phyloP scores from a whole-genome alignment of 2,329 filamentous ascomycete genomes.

The Botrytis aclada region DNA sequence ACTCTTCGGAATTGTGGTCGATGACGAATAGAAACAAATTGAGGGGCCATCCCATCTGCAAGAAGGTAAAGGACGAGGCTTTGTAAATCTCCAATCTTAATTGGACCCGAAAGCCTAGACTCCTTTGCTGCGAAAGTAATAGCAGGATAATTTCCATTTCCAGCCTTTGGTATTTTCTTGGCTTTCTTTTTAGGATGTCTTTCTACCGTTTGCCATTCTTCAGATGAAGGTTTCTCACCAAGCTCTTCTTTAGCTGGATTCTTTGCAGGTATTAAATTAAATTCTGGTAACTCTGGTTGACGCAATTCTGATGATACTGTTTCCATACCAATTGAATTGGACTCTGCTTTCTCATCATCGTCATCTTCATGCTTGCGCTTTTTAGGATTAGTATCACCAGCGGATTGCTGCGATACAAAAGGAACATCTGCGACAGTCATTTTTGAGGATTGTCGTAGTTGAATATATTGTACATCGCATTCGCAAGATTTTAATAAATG shows the following conservation, averaged over 20 bases:
- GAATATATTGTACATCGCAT: slow-evolving; percentile 3
- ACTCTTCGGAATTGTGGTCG: slow-evolving; percentile 70
- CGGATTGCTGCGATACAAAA: slow-evolving; percentile 37
- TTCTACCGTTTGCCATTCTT: slow-evolving; percentile 53
- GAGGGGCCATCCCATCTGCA: slow-evolving; percentile 61
- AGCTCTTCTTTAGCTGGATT: slow-evolving; percentile 24
- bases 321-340: slow-evolving; percentile 26
- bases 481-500: neutral
- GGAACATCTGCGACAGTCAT: slow-evolving; percentile 16
- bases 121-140: slow-evolving; percentile 53
- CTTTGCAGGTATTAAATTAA: slow-evolving; percentile 36
- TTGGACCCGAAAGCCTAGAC: slow-evolving; percentile 57
- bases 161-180: slow-evolving; percentile 58
- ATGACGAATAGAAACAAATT: slow-evolving; percentile 63
- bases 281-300: slow-evolving; percentile 37
- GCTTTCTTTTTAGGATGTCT: slow-evolving; percentile 53
- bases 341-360: neutral
- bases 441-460: neutral
- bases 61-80: slow-evolving; percentile 64
- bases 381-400: slow-evolving; percentile 24
- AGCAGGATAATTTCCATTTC: slow-evolving; percentile 56
- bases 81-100: slow-evolving; percentile 61
- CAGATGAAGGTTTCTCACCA: slow-evolving; percentile 1
- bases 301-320: slow-evolving; percentile 29
- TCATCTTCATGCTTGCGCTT: slow-evolving; percentile 36